These are phyloP conservation scores for Candida tallmaniae DNA, from an alignment of 805 yeast genomes.

Conservation along the genomic window DNA sequence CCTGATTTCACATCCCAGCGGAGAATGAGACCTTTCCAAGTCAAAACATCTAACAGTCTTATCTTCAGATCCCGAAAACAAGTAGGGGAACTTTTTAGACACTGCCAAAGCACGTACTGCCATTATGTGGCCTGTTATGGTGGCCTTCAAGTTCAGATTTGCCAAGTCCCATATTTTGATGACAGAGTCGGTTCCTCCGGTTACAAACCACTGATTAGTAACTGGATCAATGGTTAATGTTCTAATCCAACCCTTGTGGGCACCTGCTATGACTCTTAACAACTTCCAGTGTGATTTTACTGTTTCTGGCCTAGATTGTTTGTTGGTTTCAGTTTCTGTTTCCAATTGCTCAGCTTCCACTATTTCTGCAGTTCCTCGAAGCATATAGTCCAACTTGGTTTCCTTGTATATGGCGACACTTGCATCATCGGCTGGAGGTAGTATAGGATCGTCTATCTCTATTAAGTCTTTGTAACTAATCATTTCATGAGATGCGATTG, in stretches of 20 bases:
- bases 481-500: conserved; percentile 2
- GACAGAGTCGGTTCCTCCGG: conserved; percentile 86
- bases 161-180: conserved; percentile 91
- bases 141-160: conserved; percentile 59
- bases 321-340: neutral
- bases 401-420: conserved; percentile 29
- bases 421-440: conserved; percentile 25
- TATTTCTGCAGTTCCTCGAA: conserved; percentile 1
- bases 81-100: conserved; percentile 74
- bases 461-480: conserved; percentile 8
- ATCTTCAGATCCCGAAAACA: conserved; percentile 92
- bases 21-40: conserved; percentile 72
- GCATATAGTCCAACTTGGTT: conserved; percentile 22
- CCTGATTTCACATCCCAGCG: conserved; percentile 50
- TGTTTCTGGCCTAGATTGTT: neutral
- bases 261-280: conserved; percentile 65
- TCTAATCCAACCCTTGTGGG: conserved; percentile 92
- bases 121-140: conserved; percentile 90
- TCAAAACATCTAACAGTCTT: conserved; percentile 95
- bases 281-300: conserved; percentile 39
- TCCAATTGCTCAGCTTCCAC: conserved; percentile 1
- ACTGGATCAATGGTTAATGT: conserved; percentile 75
- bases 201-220: conserved; percentile 83
- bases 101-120: conserved; percentile 73
- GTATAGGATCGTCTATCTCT: conserved; percentile 9